Base-by-base conservation (phyloP, 208 protist genomes). In the Phytomonas sp. region DNA sequence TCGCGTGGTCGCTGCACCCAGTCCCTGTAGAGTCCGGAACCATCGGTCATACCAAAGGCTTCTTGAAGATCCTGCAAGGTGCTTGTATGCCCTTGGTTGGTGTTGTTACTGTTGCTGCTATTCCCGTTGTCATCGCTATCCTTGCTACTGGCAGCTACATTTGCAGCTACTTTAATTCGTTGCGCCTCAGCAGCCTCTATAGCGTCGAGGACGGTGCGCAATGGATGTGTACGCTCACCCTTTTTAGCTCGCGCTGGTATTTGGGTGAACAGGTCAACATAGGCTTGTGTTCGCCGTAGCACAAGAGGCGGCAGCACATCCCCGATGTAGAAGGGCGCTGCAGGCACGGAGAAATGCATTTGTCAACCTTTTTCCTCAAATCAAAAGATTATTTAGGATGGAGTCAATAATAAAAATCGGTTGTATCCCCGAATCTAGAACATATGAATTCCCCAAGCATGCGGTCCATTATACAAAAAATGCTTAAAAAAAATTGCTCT, bases 1-100 rank as follows among this genome's bases (percentile, higher is more conserved):
- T 53, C 67, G 20, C 78, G 80, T 17, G 83, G 83, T 6, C 62
- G 29, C 31, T 64, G 64, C 17, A 94, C 76, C 65, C 80, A 90
- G 17, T 75, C 73, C 6, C 85, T 81, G 66, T 87, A 74, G 40
- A 90, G 66, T 0, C 76, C 77, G 3, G 72, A 79, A 3, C 88
- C 88, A 0, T 29, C 36, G 7, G 76, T 62, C 11, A 81, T 61
- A 8, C 88, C 88, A 62, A 78, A 67, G 0, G 37, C 60, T 9
- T 4, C 36, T 9, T 40, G 6, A 40, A 40, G 36, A 9, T 9
- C 36, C 36, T 59, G 67, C 65, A 29, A 56, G 72, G 53, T 85
- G 71, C 36, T 43, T 36, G 1, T 46, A 65, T 26, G 36, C 36
- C 36, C 36, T 68, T 75, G 30, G 74, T 68, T 56, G 61, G 72